Percentiles rank a stretch among this genome's conserved stretches.
phyloP scores from a whole-genome alignment of 345 rosid species.

The Eucalyptus polyanthemos region DNA sequence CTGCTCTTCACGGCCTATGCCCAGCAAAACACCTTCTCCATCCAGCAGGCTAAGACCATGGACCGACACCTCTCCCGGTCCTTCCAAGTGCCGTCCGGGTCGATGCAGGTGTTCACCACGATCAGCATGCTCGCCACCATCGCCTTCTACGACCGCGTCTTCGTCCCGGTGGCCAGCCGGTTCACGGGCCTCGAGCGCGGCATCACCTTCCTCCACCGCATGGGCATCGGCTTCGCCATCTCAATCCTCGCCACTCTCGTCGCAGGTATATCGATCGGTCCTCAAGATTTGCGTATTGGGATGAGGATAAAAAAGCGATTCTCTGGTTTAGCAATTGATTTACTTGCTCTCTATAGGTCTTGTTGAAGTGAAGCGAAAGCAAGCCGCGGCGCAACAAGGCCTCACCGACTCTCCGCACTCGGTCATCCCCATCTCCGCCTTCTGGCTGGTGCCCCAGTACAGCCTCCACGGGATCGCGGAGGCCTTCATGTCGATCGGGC shows the following conservation, averaged over 20 bases:
- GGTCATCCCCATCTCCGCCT: constrained; percentile 45
- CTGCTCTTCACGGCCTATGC: constrained; percentile 69
- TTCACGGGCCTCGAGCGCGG: constrained; percentile 78
- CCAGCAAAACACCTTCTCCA: constrained; percentile 74
- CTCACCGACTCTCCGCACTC: constrained; percentile 22
- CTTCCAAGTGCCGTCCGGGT: constrained; percentile 73
- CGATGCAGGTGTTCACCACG: constrained; percentile 84
- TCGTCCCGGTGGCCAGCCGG: constrained; percentile 41
- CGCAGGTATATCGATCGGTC: constrained; percentile 12
- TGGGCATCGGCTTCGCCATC: constrained; percentile 76
- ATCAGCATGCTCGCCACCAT: constrained; percentile 61
- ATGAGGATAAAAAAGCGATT: neutral
- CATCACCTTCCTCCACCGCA: constrained; percentile 60
- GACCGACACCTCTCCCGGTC: constrained; percentile 54
- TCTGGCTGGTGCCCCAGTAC: constrained; percentile 79
- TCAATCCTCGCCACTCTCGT: constrained; percentile 66
- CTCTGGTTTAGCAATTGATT: neutral
- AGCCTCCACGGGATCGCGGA: constrained; percentile 78
- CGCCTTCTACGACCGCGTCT: constrained; percentile 50
- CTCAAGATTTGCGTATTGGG: neutral
- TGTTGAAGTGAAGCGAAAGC: constrained; percentile 47
- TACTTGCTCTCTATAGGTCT: constrained; percentile 14
- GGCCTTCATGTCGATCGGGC: constrained; percentile 87
- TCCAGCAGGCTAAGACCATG: constrained; percentile 86
- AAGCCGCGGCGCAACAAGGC: constrained; percentile 24